A percentile compares a stretch with the other conserved stretches of the same genome.
Evolutionary conservation across 768 basidiomycete species (phyloP).

Genomic region (Hortiboletus campestris): DNA sequence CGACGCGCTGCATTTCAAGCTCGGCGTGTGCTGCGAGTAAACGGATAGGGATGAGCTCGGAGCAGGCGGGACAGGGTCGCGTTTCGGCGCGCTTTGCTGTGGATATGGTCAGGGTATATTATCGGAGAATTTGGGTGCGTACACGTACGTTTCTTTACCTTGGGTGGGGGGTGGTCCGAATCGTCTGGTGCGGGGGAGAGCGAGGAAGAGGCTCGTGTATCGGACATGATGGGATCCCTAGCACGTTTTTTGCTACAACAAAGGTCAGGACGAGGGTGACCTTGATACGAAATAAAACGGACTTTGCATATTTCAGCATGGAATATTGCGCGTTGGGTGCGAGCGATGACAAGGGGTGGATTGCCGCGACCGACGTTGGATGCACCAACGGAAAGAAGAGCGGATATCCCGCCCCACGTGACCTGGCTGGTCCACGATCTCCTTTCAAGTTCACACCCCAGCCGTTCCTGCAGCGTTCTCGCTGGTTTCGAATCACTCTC

Average conservation of each 20-base stretch:
- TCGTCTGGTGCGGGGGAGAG: constrained; percentile 34
- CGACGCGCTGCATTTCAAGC: constrained; percentile 67
- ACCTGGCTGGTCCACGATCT: background rate
- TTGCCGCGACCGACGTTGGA: constrained; percentile 9
- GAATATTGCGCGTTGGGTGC: background rate
- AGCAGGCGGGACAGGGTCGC: constrained; percentile 70
- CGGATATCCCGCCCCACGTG: constrained; percentile 7
- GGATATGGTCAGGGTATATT: background rate
- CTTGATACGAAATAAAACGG: constrained; percentile 11
- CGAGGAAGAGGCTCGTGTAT: constrained; percentile 29
- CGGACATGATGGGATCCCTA: constrained; percentile 3
- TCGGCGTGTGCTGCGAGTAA: constrained; percentile 62
- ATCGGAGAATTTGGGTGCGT: background rate
- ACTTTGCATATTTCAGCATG: constrained; percentile 22
- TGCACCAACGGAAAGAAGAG: background rate
- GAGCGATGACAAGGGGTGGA: constrained; percentile 17
- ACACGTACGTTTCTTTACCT: constrained; percentile 50
- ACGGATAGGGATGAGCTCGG: constrained; percentile 68
- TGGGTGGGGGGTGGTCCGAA: constrained; percentile 26
- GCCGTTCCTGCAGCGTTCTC: too few species aligned
- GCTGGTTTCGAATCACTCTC: too few species aligned
- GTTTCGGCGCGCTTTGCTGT: constrained; percentile 75
- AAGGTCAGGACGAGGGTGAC: background rate
- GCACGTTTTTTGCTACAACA: constrained; percentile 49
- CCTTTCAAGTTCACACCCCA: too few species aligned